Evolutionary conservation across 352 stramenopile species (phyloP).

Genomic region (Globisporangium spiculum): DNA sequence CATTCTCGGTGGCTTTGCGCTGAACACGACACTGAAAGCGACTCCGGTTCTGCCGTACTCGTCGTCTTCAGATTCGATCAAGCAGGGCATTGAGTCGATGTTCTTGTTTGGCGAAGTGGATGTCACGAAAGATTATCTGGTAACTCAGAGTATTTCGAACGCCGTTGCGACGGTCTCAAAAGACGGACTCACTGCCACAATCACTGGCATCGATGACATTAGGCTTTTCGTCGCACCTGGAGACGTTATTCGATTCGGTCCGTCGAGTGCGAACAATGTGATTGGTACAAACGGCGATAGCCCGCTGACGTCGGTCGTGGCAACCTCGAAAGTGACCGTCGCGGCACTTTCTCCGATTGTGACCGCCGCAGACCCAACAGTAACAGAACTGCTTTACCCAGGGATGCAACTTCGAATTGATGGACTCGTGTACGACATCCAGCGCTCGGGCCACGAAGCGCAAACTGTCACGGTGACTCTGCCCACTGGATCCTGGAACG

Average conservation of each 20-base stretch:
- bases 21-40: slow-evolving; percentile 35
- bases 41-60: slow-evolving; percentile 60
- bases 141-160: slow-evolving; percentile 55
- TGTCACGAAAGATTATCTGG: slow-evolving; percentile 44
- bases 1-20: slow-evolving; percentile 46
- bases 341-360: slow-evolving; percentile 49
- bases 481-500: slow-evolving; percentile 26
- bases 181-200: slow-evolving; percentile 43
- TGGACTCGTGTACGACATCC: slow-evolving; percentile 82
- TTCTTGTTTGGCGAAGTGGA: slow-evolving; percentile 74
- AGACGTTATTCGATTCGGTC: slow-evolving; percentile 66
- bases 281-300: slow-evolving; percentile 63
- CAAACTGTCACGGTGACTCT: slow-evolving; percentile 67
- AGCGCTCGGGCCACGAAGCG: slow-evolving; percentile 89
- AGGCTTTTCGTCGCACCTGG: slow-evolving; percentile 57
- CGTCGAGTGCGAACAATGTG: slow-evolving; percentile 34
- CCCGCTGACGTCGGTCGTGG: slow-evolving; percentile 41
- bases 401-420: slow-evolving; percentile 88
- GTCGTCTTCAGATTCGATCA: slow-evolving; percentile 52
- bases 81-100: slow-evolving; percentile 77
- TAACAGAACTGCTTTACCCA: slow-evolving; percentile 64
- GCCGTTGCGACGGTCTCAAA: slow-evolving; percentile 50
- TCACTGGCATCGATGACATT: slow-evolving; percentile 57
- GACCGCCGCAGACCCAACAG: slow-evolving; percentile 15
- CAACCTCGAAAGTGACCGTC: slow-evolving; percentile 51